phyloP scores from a whole-genome alignment of 495 filamentous ascomycete genomes.

The Haplographium delicatum region DNA sequence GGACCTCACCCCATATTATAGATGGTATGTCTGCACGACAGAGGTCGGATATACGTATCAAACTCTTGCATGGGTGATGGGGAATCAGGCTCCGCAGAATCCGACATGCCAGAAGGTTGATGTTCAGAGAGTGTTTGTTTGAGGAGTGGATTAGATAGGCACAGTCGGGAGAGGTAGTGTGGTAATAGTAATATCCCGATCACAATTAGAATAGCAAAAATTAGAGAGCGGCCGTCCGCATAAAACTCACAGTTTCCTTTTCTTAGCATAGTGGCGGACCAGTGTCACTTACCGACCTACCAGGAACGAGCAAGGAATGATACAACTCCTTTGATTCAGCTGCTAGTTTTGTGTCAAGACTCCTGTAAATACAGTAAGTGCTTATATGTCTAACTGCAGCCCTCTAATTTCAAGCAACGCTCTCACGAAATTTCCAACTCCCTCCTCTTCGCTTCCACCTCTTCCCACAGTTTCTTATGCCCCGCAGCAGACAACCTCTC shows the following conservation, averaged over 20 bases:
- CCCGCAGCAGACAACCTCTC: constrained; percentile 2
- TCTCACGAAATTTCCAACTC: too few species aligned
- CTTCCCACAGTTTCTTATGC: constrained; percentile 10
- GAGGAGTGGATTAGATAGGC: neutral
- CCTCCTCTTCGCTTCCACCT: neutral
- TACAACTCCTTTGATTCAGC: too few species aligned
- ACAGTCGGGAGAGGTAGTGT: neutral
- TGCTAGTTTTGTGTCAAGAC: too few species aligned
- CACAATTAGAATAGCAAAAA: neutral
- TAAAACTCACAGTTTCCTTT: too few species aligned
- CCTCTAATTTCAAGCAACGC: too few species aligned
- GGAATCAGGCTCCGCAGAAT: constrained; percentile 43
- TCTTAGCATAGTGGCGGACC: too few species aligned
- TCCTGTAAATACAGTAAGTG: too few species aligned
- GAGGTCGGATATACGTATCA: constrained; percentile 47
- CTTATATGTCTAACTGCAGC: too few species aligned
- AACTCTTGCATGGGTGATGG: constrained; percentile 44
- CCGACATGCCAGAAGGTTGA: constrained; percentile 48
- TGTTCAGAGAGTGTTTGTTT: constrained; percentile 29
- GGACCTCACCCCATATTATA: constrained; percentile 25
- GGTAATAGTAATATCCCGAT: too few species aligned
- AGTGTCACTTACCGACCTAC: too few species aligned
- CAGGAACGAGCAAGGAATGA: too few species aligned
- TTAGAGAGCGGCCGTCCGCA: too few species aligned
- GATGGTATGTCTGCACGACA: constrained; percentile 50